Conservation (phyloP, 2,329 filamentous ascomycete species). For the Claviceps pazoutovae region DNA sequence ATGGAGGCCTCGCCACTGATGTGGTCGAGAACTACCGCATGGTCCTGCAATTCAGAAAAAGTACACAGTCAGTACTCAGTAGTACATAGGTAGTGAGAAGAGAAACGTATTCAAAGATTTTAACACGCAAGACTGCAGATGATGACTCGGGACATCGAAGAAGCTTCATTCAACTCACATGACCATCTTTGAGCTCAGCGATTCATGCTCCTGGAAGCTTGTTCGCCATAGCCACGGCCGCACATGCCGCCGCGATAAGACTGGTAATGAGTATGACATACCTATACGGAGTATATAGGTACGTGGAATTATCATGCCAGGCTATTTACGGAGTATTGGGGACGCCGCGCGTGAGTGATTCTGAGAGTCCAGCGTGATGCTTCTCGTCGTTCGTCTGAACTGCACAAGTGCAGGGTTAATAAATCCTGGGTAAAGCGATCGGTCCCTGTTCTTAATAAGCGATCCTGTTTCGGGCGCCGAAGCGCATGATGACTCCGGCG, state of each 20-base stretch:
- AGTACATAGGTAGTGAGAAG: too few species aligned
- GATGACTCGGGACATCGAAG: not conserved
- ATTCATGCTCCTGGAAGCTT: slow-evolving; percentile 35
- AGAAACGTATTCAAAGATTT: not conserved
- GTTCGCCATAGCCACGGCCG: slow-evolving; percentile 15
- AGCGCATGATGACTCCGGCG: not conserved
- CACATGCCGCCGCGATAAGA: slow-evolving; percentile 11
- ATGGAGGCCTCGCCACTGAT: slow-evolving; percentile 19
- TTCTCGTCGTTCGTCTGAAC: too few species aligned
- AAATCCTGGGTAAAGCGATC: not conserved
- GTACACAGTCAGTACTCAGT: too few species aligned
- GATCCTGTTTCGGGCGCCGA: not conserved
- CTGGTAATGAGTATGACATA: slow-evolving; percentile 3
- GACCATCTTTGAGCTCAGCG: slow-evolving; percentile 36
- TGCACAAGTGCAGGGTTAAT: too few species aligned
- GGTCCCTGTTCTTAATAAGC: not conserved
- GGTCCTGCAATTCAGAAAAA: not conserved
- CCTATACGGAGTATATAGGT: too few species aligned
- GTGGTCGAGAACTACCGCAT: not conserved
- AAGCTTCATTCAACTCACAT: slow-evolving; percentile 19
- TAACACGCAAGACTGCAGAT: too few species aligned
- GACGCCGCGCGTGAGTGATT: too few species aligned
- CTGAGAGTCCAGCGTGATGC: too few species aligned
- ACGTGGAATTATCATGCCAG: too few species aligned
- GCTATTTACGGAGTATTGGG: too few species aligned